phyloP scores from a whole-genome alignment of 2,329 filamentous ascomycete genomes.

The Hortaea werneckii region DNA sequence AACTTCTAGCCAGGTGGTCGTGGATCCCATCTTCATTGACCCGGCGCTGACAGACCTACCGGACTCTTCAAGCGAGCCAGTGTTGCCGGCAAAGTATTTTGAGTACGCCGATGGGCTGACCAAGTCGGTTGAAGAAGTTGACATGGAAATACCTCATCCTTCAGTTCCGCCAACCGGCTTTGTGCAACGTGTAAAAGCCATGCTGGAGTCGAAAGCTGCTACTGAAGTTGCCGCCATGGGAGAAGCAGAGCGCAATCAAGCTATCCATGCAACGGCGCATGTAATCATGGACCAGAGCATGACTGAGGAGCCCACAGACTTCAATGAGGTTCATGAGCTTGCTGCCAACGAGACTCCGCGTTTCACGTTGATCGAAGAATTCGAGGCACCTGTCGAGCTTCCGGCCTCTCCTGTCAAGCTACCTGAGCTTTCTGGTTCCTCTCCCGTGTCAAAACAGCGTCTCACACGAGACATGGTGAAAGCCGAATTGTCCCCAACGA shows the following conservation, averaged over 20 bases:
- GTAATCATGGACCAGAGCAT: neutral
- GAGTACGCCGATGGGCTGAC: constrained; percentile 23
- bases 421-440: constrained; percentile 14
- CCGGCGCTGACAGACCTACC: constrained; percentile 24
- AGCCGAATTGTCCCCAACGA: constrained; percentile 23
- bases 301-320: constrained; percentile 4
- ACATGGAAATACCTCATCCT: constrained; percentile 21
- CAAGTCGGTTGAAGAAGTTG: constrained; percentile 25
- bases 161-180: constrained; percentile 29
- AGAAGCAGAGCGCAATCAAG: constrained; percentile 9
- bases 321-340: constrained; percentile 20
- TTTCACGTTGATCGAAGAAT: constrained; percentile 24
- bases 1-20: constrained; percentile 25
- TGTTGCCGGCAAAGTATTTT: constrained; percentile 26
- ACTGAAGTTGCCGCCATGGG: constrained; percentile 15
- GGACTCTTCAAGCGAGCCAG: constrained; percentile 26
- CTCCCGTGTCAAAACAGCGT: constrained; percentile 12
- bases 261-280: constrained; percentile 8
- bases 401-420: constrained; percentile 25
- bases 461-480: constrained; percentile 28
- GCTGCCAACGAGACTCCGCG: constrained; percentile 22
- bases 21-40: constrained; percentile 27
- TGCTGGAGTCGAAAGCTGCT: constrained; percentile 31
- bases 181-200: constrained; percentile 32
- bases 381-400: constrained; percentile 24